Percentiles rank a stretch among this genome's conserved stretches.
Evolutionary conservation across 1,284 basidiomycete genomes (phyloP).

Genomic region (Papiliotrema flavescens): DNA sequence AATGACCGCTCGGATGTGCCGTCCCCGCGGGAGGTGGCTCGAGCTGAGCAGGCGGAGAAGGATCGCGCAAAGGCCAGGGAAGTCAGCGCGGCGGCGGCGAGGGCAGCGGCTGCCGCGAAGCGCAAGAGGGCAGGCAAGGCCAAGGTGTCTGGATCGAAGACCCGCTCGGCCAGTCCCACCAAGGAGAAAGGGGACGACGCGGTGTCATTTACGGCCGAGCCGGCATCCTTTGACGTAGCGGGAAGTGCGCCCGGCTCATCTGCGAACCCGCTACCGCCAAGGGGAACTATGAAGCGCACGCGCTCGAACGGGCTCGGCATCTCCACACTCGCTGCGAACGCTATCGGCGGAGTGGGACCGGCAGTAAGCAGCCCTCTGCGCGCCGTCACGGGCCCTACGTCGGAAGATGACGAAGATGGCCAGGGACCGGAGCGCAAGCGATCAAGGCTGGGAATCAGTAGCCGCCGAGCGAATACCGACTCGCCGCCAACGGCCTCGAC

Average conservation of each 20-base stretch:
- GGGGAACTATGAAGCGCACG: constrained; percentile 23
- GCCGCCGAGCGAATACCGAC: background rate
- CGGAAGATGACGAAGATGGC: constrained; percentile 5
- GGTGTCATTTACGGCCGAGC: constrained; percentile 6
- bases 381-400: constrained; percentile 14
- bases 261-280: constrained; percentile 4
- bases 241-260: background rate
- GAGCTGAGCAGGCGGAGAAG: constrained; percentile 23
- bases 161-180: constrained; percentile 14
- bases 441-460: background rate
- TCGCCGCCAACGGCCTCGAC: background rate
- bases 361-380: constrained; percentile 18
- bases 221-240: constrained; percentile 13
- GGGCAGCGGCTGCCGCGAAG: constrained; percentile 23
- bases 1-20: constrained; percentile 31
- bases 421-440: background rate
- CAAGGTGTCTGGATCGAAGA: background rate
- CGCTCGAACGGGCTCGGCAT: constrained; percentile 13
- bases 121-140: constrained; percentile 5
- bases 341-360: background rate
- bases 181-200: constrained; percentile 8
- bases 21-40: constrained; percentile 26
- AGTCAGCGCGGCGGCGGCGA: constrained; percentile 28
- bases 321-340: constrained; percentile 8
- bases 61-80: constrained; percentile 29